These are phyloP conservation scores for Sparassis latifolia DNA, from an alignment of 1,284 basidiomycete species.

Conservation along the genomic window DNA sequence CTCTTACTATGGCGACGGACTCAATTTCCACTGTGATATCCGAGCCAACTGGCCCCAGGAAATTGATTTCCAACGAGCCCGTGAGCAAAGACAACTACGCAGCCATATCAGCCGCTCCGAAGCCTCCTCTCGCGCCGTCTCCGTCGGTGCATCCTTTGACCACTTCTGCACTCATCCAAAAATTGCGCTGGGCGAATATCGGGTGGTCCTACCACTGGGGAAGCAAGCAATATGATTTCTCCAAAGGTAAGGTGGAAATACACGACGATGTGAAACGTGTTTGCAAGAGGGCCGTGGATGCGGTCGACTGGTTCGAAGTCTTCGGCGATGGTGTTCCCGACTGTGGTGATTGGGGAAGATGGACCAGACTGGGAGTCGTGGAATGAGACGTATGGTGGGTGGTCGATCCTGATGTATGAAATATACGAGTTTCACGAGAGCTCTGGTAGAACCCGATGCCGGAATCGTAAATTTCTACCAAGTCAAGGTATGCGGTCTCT, in stretches of 20 bases:
- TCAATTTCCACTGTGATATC: slow-evolving; percentile 7
- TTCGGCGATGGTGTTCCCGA: slow-evolving; percentile 30
- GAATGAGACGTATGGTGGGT: slow-evolving; percentile 68
- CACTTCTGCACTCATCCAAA: slow-evolving; percentile 52
- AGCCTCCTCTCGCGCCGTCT: slow-evolving; percentile 54
- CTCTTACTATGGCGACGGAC: slow-evolving; percentile 13
- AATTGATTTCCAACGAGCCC: slow-evolving; percentile 62
- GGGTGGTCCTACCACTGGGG: slow-evolving; percentile 94
- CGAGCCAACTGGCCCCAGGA: slow-evolving; percentile 45
- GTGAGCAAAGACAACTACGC: slow-evolving; percentile 46
- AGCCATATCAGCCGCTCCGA: slow-evolving; percentile 41
- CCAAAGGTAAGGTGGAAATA: slow-evolving; percentile 57
- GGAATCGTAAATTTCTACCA: slow-evolving; percentile 94
- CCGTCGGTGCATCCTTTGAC: slow-evolving; percentile 39
- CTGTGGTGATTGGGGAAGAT: slow-evolving; percentile 40
- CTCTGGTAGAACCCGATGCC: slow-evolving; percentile 73
- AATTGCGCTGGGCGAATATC: slow-evolving; percentile 87
- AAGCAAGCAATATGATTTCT: slow-evolving; percentile 86
- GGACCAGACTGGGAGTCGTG: slow-evolving; percentile 62
- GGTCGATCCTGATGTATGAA: neutral
- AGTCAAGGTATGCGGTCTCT: slow-evolving; percentile 38
- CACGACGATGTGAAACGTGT: slow-evolving; percentile 46
- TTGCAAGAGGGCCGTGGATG: slow-evolving; percentile 56
- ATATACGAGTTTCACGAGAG: no score
- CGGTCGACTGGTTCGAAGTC: slow-evolving; percentile 65